Percentiles rank a stretch among this genome's conserved stretches.
Conservation (phyloP, 169 alveolate species). For the Eimeria zaria region DNA sequence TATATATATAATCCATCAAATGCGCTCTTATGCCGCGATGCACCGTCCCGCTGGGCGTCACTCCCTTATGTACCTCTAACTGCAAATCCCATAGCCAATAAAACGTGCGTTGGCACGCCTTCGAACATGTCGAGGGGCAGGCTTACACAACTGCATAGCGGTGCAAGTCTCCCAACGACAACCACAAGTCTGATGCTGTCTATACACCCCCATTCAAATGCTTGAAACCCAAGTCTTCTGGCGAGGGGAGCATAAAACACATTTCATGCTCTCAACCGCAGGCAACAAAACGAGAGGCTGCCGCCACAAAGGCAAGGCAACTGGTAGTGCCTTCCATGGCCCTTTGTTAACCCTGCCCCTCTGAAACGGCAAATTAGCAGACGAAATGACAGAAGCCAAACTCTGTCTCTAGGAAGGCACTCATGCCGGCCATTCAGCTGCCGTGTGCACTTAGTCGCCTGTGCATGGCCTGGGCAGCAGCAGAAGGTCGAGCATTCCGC, state of each 20-base stretch:
- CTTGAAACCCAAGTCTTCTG: constrained; percentile 6
- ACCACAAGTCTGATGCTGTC: neutral
- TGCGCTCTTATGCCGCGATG: too few species aligned
- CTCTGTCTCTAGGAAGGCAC: neutral
- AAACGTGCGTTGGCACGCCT: neutral
- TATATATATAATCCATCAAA: too few species aligned
- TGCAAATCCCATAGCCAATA: neutral
- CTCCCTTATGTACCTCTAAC: neutral
- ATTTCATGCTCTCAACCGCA: constrained; percentile 6
- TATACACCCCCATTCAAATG: constrained; percentile 2
- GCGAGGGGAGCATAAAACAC: neutral
- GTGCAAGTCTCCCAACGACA: neutral
- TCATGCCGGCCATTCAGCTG: neutral
- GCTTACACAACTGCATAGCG: neutral
- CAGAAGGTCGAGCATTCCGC: neutral
- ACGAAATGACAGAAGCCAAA: neutral
- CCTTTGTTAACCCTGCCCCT: neutral
- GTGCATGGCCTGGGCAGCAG: constrained; percentile 8
- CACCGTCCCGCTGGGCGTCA: neutral
- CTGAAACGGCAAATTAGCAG: neutral
- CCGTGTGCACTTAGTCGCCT: neutral
- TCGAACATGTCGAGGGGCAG: neutral
- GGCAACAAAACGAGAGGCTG: neutral
- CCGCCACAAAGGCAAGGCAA: neutral
- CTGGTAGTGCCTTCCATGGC: neutral